These are phyloP conservation scores for Orbilia oligospora DNA, from an alignment of 2,329 filamentous ascomycete genomes.

Conservation along the genomic window DNA sequence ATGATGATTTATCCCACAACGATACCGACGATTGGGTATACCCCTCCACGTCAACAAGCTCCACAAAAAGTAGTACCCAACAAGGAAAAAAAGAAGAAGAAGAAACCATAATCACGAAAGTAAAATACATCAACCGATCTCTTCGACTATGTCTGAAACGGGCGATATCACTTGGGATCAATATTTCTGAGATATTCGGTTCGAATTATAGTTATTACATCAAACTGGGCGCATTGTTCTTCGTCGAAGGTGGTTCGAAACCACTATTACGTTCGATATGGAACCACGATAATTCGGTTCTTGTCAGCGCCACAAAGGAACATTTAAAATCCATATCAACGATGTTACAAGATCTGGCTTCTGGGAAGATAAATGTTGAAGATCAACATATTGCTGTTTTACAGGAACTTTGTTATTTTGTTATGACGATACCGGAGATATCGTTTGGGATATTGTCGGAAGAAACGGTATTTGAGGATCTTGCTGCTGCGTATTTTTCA, in stretches of 20 bases:
- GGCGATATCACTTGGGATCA: not conserved
- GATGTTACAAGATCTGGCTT: not conserved
- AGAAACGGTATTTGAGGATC: conserved; percentile 27
- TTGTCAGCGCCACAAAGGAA: not conserved
- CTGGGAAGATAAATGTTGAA: not conserved
- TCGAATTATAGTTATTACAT: not conserved
- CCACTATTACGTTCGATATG: conserved; percentile 21
- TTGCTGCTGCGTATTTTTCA: conserved; percentile 27
- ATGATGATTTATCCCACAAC: conserved; percentile 29
- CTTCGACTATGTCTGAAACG: conserved; percentile 29
- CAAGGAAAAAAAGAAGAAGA: not conserved
- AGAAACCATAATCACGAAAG: conserved; percentile 8
- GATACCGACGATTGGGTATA: conserved; percentile 49
- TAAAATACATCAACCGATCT: conserved; percentile 29
- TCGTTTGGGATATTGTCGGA: conserved; percentile 31
- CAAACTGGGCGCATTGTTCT: conserved; percentile 51
- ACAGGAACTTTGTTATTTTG: conserved; percentile 45
- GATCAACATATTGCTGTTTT: conserved; percentile 6
- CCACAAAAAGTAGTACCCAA: not conserved
- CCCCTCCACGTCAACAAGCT: not conserved
- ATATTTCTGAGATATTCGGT: not conserved
- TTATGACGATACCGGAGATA: conserved; percentile 46
- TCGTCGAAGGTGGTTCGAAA: conserved; percentile 26
- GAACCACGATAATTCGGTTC: not conserved
- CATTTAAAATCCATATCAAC: conserved; percentile 14